phyloP scores from a whole-genome alignment of 768 basidiomycete genomes.

The Termitomyces sp. region DNA sequence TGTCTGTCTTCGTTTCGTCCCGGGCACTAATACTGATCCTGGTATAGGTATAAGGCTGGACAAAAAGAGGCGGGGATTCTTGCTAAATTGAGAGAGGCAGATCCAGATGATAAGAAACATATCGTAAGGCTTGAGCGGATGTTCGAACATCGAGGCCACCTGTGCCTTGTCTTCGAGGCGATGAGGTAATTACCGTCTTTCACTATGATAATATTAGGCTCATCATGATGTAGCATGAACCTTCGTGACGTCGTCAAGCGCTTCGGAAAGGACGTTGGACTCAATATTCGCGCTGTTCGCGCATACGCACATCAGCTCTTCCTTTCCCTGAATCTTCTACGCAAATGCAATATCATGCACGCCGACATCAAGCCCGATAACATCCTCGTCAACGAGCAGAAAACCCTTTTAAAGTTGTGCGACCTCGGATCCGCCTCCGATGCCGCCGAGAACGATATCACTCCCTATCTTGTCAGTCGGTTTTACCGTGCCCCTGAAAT shows the following conservation, averaged over 20 bases:
- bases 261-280: constrained; percentile 95
- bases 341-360: constrained; percentile 92
- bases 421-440: constrained; percentile 98
- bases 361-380: constrained; percentile 99
- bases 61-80: constrained; percentile 84
- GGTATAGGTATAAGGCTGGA: constrained; percentile 88
- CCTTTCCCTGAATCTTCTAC: constrained; percentile 75
- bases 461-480: constrained; percentile 94
- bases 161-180: constrained; percentile 94
- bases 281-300: constrained; percentile 95
- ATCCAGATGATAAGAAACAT: constrained; percentile 97
- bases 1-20: constrained; percentile 1
- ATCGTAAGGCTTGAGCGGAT: constrained; percentile 88
- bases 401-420: constrained; percentile 89
- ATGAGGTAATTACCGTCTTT: constrained; percentile 52
- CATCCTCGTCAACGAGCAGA: constrained; percentile 92
- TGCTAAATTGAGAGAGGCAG: constrained; percentile 79
- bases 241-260: constrained; percentile 96
- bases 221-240: constrained; percentile 69
- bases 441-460: constrained; percentile 92
- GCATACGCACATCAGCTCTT: constrained; percentile 98
- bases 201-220: not conserved
- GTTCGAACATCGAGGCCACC: constrained; percentile 95
- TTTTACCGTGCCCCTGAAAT: constrained; percentile 99
- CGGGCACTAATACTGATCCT: constrained; percentile 1